Base-by-base conservation (phyloP, 495 filamentous ascomycete species). In the Xylaria longipes region DNA sequence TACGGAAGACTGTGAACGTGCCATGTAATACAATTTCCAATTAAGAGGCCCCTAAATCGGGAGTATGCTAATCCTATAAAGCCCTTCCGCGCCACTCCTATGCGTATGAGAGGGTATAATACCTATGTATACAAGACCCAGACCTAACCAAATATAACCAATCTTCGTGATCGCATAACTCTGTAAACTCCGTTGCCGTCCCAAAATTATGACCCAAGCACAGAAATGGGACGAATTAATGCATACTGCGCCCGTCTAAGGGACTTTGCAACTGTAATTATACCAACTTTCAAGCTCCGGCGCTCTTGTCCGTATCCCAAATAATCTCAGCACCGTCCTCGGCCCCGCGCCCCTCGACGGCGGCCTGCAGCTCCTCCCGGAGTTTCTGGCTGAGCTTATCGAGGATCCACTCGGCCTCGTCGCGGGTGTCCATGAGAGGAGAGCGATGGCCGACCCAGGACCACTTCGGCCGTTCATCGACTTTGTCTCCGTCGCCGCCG, bases 341-440 rank as follows among this genome's bases (percentile, higher is more conserved):
- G 29, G 63, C 71, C 15, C 14, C n/a, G 29, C 48, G 27, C 35
- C 67, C 69, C 69, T 66, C 64, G 6, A 71, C 70, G 14, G 75
- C 65, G 5, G 43, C 75, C 69, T 80, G 83, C 70, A 92, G 77
- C 78, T 89, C 88, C 39, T 83, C 80, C 27, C 86, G 83, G 69
- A 94, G 72, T 68, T 80, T 84, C 65, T 83, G 80, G 50, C 85
- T 86, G 67, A 94, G 78, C 73, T 86, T 85, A 73, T 91, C 89
- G 31, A 97, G 76, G 35, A 97, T 87, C 94, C 94, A 97, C 78
- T 94, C 89, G 11, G 93, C 84, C 78, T 97, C 94, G 65, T 84
- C 87, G 73, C 90, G 88, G 9, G 85, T 85, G 5, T 91, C 90
- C 85, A 97, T 89, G 57, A 97, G 79, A 12, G 94, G 94, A 72